Conservation (phyloP, 2,329 filamentous ascomycete genomes). For the Cercospora sp. region DNA sequence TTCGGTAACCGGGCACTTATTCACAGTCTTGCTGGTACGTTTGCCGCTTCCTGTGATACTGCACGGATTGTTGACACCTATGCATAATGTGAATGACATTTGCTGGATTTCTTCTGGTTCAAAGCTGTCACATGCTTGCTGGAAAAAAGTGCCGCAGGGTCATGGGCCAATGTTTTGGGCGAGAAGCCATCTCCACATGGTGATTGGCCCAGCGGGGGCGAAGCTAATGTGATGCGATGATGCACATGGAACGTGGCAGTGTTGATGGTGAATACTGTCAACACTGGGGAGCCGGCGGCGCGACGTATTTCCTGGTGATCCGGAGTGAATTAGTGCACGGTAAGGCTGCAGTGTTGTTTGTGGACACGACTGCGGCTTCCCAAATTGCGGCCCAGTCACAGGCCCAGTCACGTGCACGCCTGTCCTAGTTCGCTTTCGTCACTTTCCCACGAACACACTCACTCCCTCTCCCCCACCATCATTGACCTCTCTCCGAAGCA, state of each 20-base stretch:
- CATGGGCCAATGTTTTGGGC: neutral
- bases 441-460: constrained; percentile 3
- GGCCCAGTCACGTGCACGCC: neutral
- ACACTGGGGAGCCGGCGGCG: neutral
- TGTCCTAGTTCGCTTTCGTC: constrained; percentile 7
- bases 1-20: neutral
- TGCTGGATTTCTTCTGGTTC: neutral
- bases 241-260: constrained; percentile 1
- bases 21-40: neutral
- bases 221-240: constrained; percentile 3
- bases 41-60: neutral
- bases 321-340: neutral
- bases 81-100: neutral
- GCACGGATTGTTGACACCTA: neutral
- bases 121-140: neutral
- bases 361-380: neutral
- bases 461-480: constrained; percentile 4
- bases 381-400: constrained; percentile 6
- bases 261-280: neutral
- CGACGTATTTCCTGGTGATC: neutral
- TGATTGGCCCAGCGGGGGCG: neutral
- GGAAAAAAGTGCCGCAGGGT: neutral
- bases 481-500: neutral
- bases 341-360: neutral
- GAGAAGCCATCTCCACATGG: neutral